Percentiles rank a stretch among this genome's conserved stretches.
Conservation (phyloP, 2,329 filamentous ascomycete species). For the Sarocladium strictum region DNA sequence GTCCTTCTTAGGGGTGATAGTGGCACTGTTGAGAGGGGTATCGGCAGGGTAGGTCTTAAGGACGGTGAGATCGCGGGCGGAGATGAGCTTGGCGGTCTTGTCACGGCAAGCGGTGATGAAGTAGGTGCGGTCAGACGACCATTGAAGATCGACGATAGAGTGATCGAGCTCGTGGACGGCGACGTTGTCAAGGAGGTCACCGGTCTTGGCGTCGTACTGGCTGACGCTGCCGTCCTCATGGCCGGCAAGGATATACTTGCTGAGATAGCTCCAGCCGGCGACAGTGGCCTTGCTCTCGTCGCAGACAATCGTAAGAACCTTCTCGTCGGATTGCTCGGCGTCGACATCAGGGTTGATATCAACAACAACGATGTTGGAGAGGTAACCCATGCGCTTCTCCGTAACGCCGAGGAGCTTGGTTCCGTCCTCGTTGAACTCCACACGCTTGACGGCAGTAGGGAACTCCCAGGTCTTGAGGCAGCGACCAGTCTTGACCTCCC, state of each 20-base stretch:
- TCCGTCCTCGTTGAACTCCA: slow-evolving; percentile 95
- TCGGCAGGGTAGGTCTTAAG: slow-evolving; percentile 91
- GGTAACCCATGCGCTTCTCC: slow-evolving; percentile 95
- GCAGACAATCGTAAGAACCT: slow-evolving; percentile 79
- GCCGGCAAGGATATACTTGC: slow-evolving; percentile 93
- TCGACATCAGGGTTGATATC: slow-evolving; percentile 81
- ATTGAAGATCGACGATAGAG: slow-evolving; percentile 89
- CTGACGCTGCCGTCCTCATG: slow-evolving; percentile 95
- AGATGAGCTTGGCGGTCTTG: slow-evolving; percentile 91
- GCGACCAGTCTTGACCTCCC: slow-evolving; percentile 90
- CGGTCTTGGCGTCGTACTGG: slow-evolving; percentile 86
- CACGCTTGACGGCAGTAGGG: slow-evolving; percentile 91
- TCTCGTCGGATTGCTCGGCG: slow-evolving; percentile 80
- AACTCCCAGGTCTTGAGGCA: slow-evolving; percentile 98
- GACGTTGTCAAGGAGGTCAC: slow-evolving; percentile 74
- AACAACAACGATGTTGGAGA: slow-evolving; percentile 89
- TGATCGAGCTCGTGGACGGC: slow-evolving; percentile 80
- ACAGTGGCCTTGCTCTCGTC: slow-evolving; percentile 96
- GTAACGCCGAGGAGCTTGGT: slow-evolving; percentile 87
- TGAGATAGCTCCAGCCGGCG: slow-evolving; percentile 90
- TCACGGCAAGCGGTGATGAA: slow-evolving; percentile 98
- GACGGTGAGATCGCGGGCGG: slow-evolving; percentile 78
- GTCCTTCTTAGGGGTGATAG: slow-evolving; percentile 92
- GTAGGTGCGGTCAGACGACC: slow-evolving; percentile 88
- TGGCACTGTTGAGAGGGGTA: slow-evolving; percentile 92